Evolutionary conservation across 169 alveolate genomes (phyloP).

Genomic region (Neospora caninum): DNA sequence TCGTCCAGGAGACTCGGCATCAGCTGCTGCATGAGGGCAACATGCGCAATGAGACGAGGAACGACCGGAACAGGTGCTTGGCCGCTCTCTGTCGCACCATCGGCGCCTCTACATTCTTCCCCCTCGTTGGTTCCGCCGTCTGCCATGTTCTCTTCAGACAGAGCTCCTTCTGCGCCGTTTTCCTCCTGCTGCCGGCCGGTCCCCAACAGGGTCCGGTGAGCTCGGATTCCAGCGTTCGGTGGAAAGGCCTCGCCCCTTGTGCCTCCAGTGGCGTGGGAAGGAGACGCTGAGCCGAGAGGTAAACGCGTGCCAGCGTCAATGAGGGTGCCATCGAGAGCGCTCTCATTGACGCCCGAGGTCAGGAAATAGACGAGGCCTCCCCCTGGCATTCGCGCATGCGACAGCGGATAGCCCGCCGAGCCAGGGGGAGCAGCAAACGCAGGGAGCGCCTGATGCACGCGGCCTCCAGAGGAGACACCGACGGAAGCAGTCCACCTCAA

Average conservation of each 20-base stretch:
- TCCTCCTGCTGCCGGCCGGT: too few relatives aligned
- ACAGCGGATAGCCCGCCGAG: background rate
- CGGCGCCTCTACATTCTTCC: background rate
- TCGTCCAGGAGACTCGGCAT: slow-evolving; percentile 17
- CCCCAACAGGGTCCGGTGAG: too few relatives aligned
- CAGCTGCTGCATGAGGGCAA: slow-evolving; percentile 35
- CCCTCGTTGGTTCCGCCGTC: background rate
- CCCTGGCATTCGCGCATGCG: background rate
- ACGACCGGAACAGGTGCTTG: background rate
- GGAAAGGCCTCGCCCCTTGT: too few relatives aligned
- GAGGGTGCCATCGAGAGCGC: background rate
- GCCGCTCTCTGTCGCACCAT: background rate
- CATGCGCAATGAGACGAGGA: slow-evolving; percentile 19
- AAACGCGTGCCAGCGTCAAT: too few relatives aligned
- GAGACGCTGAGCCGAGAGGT: too few relatives aligned
- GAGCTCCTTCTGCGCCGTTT: background rate
- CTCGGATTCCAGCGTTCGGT: too few relatives aligned
- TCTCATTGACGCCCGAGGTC: background rate
- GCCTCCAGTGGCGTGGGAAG: too few relatives aligned
- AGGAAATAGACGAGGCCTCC: background rate
- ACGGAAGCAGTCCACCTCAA: too few relatives aligned
- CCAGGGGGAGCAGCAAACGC: too few relatives aligned
- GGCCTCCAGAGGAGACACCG: too few relatives aligned
- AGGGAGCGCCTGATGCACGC: too few relatives aligned
- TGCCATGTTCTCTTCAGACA: background rate